These are phyloP conservation scores for Aegilops longissima DNA, from an alignment of 176 grass and related monocot genomes.

Conservation along the genomic window DNA sequence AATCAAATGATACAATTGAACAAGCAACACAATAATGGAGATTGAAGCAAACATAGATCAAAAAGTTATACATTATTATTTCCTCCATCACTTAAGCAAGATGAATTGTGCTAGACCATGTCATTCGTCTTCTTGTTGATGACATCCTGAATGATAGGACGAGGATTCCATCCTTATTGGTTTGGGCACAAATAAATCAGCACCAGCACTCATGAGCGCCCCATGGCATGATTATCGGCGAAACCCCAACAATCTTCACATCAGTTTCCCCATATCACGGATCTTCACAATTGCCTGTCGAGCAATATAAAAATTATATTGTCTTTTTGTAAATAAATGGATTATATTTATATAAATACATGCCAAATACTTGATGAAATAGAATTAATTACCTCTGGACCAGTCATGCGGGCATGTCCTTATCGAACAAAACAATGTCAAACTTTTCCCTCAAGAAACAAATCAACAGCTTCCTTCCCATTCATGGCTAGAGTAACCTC, in stretches of 20 bases:
- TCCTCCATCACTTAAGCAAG: neutral
- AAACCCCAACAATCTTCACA: conserved; percentile 33
- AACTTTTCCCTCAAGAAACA: conserved; percentile 28
- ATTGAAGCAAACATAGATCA: neutral
- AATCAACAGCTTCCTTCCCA: conserved; percentile 31
- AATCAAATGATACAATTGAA: neutral
- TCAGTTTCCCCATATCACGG: conserved; percentile 19
- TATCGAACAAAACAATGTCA: conserved; percentile 28
- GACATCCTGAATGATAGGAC: neutral
- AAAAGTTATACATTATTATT: neutral
- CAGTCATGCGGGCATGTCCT: conserved; percentile 22
- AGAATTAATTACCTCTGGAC: conserved; percentile 24
- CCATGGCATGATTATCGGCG: neutral
- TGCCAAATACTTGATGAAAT: too few species aligned
- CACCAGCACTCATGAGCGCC: conserved; percentile 21
- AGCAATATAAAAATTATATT: neutral
- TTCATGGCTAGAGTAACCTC: neutral
- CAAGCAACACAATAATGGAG: neutral
- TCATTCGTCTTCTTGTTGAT: conserved; percentile 7
- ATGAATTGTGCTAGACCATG: neutral
- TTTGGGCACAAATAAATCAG: conserved; percentile 19
- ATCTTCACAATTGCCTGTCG: conserved; percentile 23
- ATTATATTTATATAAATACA: neutral
- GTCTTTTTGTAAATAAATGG: neutral
- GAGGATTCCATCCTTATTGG: neutral